Base-by-base conservation (phyloP, 176 grass and related monocot species). In the Eleusine coracana region DNA sequence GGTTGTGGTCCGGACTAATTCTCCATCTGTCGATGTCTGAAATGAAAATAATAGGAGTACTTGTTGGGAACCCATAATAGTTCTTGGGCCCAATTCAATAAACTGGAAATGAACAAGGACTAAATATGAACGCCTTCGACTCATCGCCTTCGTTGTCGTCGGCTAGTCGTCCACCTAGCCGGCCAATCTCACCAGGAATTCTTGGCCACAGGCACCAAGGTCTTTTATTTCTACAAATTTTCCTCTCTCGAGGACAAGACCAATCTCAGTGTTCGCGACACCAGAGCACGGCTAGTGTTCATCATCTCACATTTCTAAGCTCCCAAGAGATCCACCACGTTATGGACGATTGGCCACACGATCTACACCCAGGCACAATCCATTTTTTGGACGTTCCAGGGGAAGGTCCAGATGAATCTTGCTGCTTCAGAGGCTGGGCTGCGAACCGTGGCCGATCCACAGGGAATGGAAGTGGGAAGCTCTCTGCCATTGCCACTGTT, bases 241-340 rank as follows among this genome's bases (percentile, higher is more conserved):
- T 8, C 36, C 54, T 0, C 8, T 36, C 0, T 3, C 74, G 21
- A 5, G 15, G 7, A 16, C 17, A 10, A 5, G 16, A 28, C 3
- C 44, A 66, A 17, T 61, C 21, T 79, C n/a, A 16, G 28, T 67
- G 28, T 79, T 67, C n/a, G n/a, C 62, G 63, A 79, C 77, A 51
- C 29, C 18, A 13, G 14, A 15, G 38, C 63, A 29, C 21, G 18
- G 62, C 2, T n/a, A 5, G 44, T 51, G 29, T 21, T 18, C 29
- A 10, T 21, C 20, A 7, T 18, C 77, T 41, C 62, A 9, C 45
- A 17, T 13, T 65, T 68, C 28, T 17, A 38, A 4, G 13, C 62
- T 0, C 77, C 29, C 15, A 67, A 66, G 28, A 36, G 14, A 0
- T 0, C 2, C 17, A 29, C 45, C 17, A 10, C 46, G 28, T 67